Base-by-base conservation (phyloP, 192 early-diverging fungal species). In the Backusella tuberculispora region DNA sequence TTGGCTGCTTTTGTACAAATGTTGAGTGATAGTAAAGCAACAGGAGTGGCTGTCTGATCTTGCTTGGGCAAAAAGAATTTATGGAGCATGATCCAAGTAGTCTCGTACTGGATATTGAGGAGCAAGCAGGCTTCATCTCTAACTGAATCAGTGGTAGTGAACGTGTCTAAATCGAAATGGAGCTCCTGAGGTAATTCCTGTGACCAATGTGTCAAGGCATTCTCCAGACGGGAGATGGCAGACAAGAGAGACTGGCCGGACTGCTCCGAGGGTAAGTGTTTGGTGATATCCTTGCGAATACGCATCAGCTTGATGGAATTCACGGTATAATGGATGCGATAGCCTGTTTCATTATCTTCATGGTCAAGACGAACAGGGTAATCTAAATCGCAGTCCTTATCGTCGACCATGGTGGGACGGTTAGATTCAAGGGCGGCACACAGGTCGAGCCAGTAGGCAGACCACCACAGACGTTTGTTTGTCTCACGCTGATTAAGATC, bases 1-100 rank as follows among this genome's bases (percentile, higher is more conserved):
- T 78, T 83, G 45, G 81, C 81, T 0, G 81, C 79, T 29, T 83
- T 83, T n/a, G 81, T 83, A 53, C 81, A 83, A 3, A 83, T 83
- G 48, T 83, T 83, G 41, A 83, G 74, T 0, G 81, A 83, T 12
- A 83, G 14, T 15, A 83, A 38, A 15, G 81, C 81, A 0, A 83
- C 81, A 44, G 81, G 81, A 10, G 81, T 83, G 15, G 81, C 81
- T 0, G 81, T 79, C 63, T 83, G 81, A 53, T 83, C 78, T 50
- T 83, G 74, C 26, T 83, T 83, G 26, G 81, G 81, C 46, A 83
- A 73, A 44, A 83, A 83, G 78, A 83, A 83, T 44, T 83, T 76
- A 60, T 83, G 81, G 15, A 83, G 71, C 81, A 83, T 83, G 40
- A 83, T 83, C 81, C 81, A 83, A 1, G 81, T 83, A 4, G 81